Evolutionary conservation across 768 basidiomycete genomes (phyloP), one percentile per base, ranked within the genome.

Genomic region (Ramaria sp.): DNA sequence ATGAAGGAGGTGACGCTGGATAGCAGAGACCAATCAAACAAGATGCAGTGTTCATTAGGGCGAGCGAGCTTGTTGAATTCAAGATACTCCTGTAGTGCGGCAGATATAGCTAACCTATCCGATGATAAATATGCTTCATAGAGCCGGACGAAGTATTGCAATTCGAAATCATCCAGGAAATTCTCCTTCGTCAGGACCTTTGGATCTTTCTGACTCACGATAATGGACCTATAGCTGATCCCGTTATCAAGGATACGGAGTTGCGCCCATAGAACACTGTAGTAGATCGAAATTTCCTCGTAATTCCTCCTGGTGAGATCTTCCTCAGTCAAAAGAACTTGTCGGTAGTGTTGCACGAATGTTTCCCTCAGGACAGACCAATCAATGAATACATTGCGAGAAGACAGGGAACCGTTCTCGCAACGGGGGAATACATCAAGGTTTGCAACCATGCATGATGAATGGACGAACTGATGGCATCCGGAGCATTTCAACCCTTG

Each of bases 1-100:
- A 86, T 67, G 33, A 78, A 69, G 24, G 84, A 78, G 10, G 78
- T 71, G 13, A 86, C 71, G 64, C 83, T 88, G 41, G 78, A 71
- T 38, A 91, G 71, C 57, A 75, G 78, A 2, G 82, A 74, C 80
- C 82, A 85, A 58, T 84, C 79, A 68, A 84, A 90, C 67, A 86
- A 72, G 34, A 86, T 70, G 15, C 73, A 72, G 50, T 77, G 71
- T 15, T 58, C 59, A 24, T 73, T 70, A 6, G 70, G 65, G 6
- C 70, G 67, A n/a, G 64, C 58, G 11, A 75, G 63, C 31, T 65
- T 61, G 58, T 78, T 82, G 59, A 80, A 79, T 33, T 75, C 70
- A 42, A 79, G 69, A 64, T 79, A 85, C 58, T 84, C 81, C 37
- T 70, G 70, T 38, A 80, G 69, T 17, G 72, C 67, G 31, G 68